phyloP scores from a whole-genome alignment of 176 grass and related monocot species.

The Zoysia japonica region DNA sequence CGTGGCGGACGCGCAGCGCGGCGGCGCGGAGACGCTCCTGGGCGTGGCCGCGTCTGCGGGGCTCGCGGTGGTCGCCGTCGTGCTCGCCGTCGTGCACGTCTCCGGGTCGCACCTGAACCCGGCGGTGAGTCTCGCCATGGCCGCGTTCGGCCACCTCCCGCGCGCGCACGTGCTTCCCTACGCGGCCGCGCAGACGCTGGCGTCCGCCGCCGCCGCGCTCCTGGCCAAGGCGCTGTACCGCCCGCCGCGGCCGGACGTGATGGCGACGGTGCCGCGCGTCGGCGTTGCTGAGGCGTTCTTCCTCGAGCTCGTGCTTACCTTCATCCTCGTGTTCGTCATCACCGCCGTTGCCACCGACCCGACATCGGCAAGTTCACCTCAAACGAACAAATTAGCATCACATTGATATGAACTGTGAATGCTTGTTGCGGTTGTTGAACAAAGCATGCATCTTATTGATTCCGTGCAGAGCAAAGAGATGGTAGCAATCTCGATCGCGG shows the following conservation, averaged over 20 bases:
- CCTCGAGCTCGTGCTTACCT: constrained; percentile 57
- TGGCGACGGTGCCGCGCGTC: constrained; percentile 55
- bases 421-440: no score
- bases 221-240: constrained; percentile 43
- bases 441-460: no score
- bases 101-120: constrained; percentile 69
- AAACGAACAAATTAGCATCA: no score
- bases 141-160: constrained; percentile 47
- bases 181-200: constrained; percentile 42
- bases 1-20: constrained; percentile 50
- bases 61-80: constrained; percentile 51
- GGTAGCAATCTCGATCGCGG: constrained; percentile 12
- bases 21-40: constrained; percentile 35
- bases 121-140: constrained; percentile 62
- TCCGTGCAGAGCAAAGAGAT: no score
- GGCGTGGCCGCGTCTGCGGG: constrained; percentile 46
- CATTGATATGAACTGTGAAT: no score
- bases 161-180: constrained; percentile 44
- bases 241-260: constrained; percentile 30
- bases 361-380: constrained; percentile 31
- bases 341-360: constrained; percentile 53
- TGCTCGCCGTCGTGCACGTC: constrained; percentile 56
- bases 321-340: constrained; percentile 65
- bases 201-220: constrained; percentile 41
- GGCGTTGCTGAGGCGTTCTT: constrained; percentile 45